Evolutionary conservation across 1,284 basidiomycete species (phyloP), one percentile per base, ranked within the genome.

Genomic region (Mrakiaceae sp.): DNA sequence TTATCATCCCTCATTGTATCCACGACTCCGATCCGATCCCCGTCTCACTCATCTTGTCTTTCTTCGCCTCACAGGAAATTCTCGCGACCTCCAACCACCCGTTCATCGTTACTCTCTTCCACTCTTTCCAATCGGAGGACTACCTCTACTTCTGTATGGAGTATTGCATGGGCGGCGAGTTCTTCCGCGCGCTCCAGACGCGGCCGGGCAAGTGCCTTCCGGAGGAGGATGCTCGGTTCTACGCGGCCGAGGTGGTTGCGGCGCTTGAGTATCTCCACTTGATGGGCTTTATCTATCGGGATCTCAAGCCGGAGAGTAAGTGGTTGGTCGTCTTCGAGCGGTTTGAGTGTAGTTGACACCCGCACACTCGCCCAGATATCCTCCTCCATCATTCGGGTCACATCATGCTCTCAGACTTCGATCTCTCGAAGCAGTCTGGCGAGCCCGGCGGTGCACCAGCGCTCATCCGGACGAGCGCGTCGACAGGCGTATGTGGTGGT

Each of bases 131-230:
- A 77, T 95, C 91, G n/a, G 88, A 92, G 70, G 88, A 90, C 68
- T 95, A 94, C 77, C 83, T 97, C 46, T 97, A 96, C 78, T 94
- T 96, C 76, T 96, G 92, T 78, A 94, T 96, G 87, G 93, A 95
- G n/a, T 98, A 98, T 78, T 98, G 96, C 79, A 95, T 96, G 88
- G 95, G 95, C 53, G 95, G 95, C 67, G 95, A 98, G 75, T 98
- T 98, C 79, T 98, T 99, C 82, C 87, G 96, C 47, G 93, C 95
- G 9, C 79, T 97, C 68, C 93, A 97, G 76, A 91, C 90, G 55
- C 82, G 92, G 67, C 96, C 95, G 3, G 93, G 91, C 56, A 98
- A 95, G 75, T 98, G 96, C 76, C 82, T 99, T 16, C 79, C 89
- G 42, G 96, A 98, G 78, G 93, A 97, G 68, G 92, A 90, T 51